Evolutionary conservation across 192 early-diverging fungal species (phyloP).

Genomic region (Backusella tuberculispora): DNA sequence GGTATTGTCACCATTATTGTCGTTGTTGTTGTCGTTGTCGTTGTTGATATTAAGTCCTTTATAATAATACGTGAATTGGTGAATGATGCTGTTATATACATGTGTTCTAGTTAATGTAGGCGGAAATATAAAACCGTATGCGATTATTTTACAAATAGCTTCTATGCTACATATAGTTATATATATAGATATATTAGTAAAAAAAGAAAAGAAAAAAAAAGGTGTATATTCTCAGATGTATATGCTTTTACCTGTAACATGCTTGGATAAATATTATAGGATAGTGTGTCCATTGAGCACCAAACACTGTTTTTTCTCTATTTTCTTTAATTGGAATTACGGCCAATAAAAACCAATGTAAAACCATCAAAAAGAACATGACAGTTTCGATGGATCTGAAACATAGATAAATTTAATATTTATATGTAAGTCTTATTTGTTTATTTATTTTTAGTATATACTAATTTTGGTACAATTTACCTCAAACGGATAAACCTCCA

Average conservation of each 20-base stretch:
- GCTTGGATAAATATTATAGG: slow-evolving; percentile 45
- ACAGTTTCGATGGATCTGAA: slow-evolving; percentile 41
- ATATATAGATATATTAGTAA: not conserved
- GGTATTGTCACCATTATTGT: too few species aligned
- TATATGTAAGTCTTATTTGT: not conserved
- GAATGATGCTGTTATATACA: not conserved
- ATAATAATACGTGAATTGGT: not conserved
- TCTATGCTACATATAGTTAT: slow-evolving; percentile 22
- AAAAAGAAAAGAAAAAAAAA: not conserved
- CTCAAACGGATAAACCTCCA: slow-evolving; percentile 46
- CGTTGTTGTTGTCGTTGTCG: too few species aligned
- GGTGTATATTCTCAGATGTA: too few species aligned
- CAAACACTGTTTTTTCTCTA: slow-evolving; percentile 45
- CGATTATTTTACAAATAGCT: slow-evolving; percentile 44
- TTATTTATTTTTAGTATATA: not conserved
- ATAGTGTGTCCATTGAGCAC: slow-evolving; percentile 49
- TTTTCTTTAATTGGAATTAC: slow-evolving; percentile 37
- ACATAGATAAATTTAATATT: not conserved
- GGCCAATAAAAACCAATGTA: slow-evolving; percentile 52
- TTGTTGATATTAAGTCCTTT: too few species aligned
- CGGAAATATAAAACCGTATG: slow-evolving; percentile 46
- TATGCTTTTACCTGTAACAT: slow-evolving; percentile 38
- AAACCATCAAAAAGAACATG: slow-evolving; percentile 45
- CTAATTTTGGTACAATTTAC: slow-evolving; percentile 24
- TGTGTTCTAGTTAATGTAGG: slow-evolving; percentile 1